Evolutionary conservation across 495 filamentous ascomycete species (phyloP).

Genomic region (Podospora bellae-mahoneyi): DNA sequence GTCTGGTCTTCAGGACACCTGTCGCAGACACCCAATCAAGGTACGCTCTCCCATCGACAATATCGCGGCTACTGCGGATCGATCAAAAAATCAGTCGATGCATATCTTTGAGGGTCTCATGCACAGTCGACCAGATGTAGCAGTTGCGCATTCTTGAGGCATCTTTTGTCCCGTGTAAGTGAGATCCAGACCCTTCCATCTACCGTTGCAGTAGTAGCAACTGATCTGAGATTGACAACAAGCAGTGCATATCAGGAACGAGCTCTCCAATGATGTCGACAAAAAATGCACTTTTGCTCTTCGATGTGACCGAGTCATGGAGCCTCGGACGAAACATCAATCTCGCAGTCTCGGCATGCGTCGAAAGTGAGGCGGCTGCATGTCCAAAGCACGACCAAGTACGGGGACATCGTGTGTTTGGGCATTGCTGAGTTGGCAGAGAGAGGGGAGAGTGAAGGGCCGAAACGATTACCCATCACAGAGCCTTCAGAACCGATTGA

Average conservation of each 20-base stretch:
- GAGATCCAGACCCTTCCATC: slow-evolving; percentile 5
- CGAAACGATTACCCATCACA: neutral
- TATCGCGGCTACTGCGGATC: slow-evolving; percentile 8
- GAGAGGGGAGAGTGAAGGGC: slow-evolving; percentile 1
- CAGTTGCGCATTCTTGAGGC: neutral
- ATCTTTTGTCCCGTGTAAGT: slow-evolving; percentile 1
- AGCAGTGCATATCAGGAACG: neutral
- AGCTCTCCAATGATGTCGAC: slow-evolving; percentile 8
- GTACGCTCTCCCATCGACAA: neutral
- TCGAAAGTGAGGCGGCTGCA: slow-evolving; percentile 21
- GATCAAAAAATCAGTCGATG: neutral
- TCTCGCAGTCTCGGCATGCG: slow-evolving; percentile 13
- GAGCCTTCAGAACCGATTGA: neutral
- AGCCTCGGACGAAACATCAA: slow-evolving; percentile 4
- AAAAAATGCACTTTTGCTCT: slow-evolving; percentile 6
- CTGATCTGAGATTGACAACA: neutral
- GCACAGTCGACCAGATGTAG: neutral
- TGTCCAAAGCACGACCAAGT: slow-evolving; percentile 15
- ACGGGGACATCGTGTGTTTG: slow-evolving; percentile 14
- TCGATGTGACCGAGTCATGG: slow-evolving; percentile 10
- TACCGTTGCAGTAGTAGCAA: slow-evolving; percentile 3
- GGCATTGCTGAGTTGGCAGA: slow-evolving; percentile 9
- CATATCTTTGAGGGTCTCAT: neutral
- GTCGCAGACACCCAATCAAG: neutral
- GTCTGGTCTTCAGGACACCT: neutral